A percentile compares a stretch with the other conserved stretches of the same genome.
Evolutionary conservation across 140 eudicot species (phyloP).

Genomic region (Flaveria floridana): DNA sequence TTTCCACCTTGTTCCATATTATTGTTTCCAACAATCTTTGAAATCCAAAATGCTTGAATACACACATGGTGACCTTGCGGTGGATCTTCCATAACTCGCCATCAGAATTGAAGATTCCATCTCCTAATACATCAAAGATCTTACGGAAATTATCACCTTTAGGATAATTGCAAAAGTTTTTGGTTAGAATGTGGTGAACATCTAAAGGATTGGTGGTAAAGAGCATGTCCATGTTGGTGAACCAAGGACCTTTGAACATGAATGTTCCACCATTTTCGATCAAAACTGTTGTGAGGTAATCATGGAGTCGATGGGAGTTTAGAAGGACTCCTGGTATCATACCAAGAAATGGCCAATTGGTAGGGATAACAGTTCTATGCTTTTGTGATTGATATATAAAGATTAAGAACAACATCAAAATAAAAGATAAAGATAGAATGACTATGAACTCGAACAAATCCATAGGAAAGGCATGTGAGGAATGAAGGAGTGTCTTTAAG

Average conservation of each 20-base stretch:
- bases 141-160: constrained; percentile 36
- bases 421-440: neutral
- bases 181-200: constrained; percentile 40
- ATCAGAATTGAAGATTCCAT: constrained; percentile 38
- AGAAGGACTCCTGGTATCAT: neutral
- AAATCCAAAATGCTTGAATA: constrained; percentile 26
- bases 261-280: constrained; percentile 22
- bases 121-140: constrained; percentile 43
- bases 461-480: neutral
- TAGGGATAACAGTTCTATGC: constrained; percentile 1
- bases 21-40: neutral
- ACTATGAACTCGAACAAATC: neutral
- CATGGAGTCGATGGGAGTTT: constrained; percentile 33
- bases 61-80: constrained; percentile 22
- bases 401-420: neutral
- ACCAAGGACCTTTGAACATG: constrained; percentile 30
- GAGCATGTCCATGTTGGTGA: constrained; percentile 27
- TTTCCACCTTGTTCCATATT: constrained; percentile 32
- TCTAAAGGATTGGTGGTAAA: constrained; percentile 40
- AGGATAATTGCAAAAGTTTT: constrained; percentile 38
- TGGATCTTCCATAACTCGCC: constrained; percentile 46
- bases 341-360: constrained; percentile 20
- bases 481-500: neutral
- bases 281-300: constrained; percentile 20
- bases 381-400: neutral